A percentile compares a stretch with the other conserved stretches of the same genome.
phyloP scores from a whole-genome alignment of 2,329 filamentous ascomycete genomes.

The Rhinocladiella similis region DNA sequence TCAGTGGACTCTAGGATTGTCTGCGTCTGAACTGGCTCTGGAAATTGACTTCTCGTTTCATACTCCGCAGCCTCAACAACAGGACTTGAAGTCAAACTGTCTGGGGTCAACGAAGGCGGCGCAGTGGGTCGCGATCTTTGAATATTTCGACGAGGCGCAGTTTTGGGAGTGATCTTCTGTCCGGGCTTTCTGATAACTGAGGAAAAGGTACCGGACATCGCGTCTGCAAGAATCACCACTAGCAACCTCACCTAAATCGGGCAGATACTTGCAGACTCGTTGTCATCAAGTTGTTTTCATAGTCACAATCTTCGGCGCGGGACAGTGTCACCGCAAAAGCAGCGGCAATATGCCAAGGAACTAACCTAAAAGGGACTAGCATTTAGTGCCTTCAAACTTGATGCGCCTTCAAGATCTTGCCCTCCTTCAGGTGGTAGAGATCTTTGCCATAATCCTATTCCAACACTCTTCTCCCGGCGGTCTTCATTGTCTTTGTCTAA shows the following conservation, averaged over 20 bases:
- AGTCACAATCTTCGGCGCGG: too few species aligned
- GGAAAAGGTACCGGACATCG: conserved; percentile 56
- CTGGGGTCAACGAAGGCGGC: conserved; percentile 38
- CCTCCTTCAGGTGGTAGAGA: neutral
- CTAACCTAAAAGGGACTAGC: too few species aligned
- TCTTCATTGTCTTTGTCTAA: conserved; percentile 6
- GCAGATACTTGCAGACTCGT: neutral
- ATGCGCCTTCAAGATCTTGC: neutral
- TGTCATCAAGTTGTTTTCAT: too few species aligned
- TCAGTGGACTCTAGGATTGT: conserved; percentile 10
- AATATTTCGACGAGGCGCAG: conserved; percentile 42
- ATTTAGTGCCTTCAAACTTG: too few species aligned
- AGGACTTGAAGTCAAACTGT: conserved; percentile 18
- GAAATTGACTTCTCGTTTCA: conserved; percentile 2
- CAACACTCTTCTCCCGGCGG: conserved; percentile 6
- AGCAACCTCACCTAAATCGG: too few species aligned
- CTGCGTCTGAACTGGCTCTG: conserved; percentile 1
- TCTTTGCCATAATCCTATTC: neutral
- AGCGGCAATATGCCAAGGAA: too few species aligned
- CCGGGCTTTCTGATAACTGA: conserved; percentile 62
- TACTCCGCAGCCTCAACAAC: conserved; percentile 9
- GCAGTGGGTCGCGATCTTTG: conserved; percentile 48
- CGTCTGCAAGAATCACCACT: conserved; percentile 11
- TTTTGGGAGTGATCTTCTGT: conserved; percentile 77
- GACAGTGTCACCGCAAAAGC: too few species aligned